Conservation (phyloP, 371 early-diverging fungal species). For the Neoconidiobolus thromboides region DNA sequence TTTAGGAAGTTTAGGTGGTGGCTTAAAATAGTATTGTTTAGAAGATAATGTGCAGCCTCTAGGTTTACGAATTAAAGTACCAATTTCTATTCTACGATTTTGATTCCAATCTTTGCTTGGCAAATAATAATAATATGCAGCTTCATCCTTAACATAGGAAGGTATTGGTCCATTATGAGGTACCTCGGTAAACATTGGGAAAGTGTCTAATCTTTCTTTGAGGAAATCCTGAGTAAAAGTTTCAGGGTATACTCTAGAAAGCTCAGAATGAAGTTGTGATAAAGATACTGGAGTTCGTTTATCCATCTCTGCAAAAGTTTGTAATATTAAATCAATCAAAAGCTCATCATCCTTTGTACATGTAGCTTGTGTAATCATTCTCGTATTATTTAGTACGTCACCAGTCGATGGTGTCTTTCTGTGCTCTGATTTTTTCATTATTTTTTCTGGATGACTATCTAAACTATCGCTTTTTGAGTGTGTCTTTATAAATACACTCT, state of each 20-base stretch:
- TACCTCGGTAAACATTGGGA: conserved; percentile 3
- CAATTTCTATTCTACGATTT: conserved; percentile 2
- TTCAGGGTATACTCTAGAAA: not conserved
- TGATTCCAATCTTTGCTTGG: conserved; percentile 1
- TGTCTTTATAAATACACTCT: not conserved
- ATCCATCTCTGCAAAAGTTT: conserved; percentile 2
- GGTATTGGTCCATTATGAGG: not conserved
- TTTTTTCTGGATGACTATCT: not conserved
- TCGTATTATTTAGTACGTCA: not conserved
- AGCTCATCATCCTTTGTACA: conserved; percentile 2
- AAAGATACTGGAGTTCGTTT: conserved; percentile 1
- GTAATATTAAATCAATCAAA: conserved; percentile 2
- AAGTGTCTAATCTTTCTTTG: not conserved
- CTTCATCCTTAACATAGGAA: conserved; percentile 1
- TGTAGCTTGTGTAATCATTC: not conserved
- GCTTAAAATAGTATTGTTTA: conserved; percentile 6
- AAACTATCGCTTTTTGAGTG: not conserved
- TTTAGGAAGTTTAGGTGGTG: conserved; percentile 5
- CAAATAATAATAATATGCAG: not conserved
- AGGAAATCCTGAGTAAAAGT: not conserved
- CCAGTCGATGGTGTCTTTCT: not conserved
- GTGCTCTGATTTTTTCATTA: not conserved
- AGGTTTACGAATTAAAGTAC: conserved; percentile 3
- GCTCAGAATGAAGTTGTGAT: not conserved
- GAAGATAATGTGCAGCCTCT: not conserved